Base-by-base conservation (phyloP, 2,329 filamentous ascomycete genomes). In the Trichoderma sp. region DNA sequence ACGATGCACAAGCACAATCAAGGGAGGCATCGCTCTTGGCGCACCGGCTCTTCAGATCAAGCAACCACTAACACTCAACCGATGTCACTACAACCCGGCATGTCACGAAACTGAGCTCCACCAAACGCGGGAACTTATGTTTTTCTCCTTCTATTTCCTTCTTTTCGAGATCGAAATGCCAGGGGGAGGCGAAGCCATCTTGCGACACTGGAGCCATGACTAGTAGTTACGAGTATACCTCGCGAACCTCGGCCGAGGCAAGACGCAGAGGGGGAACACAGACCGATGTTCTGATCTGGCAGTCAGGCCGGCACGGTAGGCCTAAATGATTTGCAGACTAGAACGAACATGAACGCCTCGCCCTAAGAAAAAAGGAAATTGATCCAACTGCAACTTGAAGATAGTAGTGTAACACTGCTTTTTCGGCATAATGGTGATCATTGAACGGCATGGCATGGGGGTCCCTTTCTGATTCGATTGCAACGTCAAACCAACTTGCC, bases 101-200 rank as follows among this genome's bases (percentile, higher is more conserved):
- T n/a, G 60, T 21, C 71, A 73, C 41, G 71, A 63, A 29, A 29
- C 41, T 14, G 29, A 56, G 71, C 71, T 65, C 71, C 71, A 73
- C 71, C 71, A 14, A 73, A 73, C 71, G 38, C 45, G 60, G 71
- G 71, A 73, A 73, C 71, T 73, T 64, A 16, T 73, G 71, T 56
- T 64, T 56, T 33, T 56, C 31, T 24, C 12, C 35, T 27, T 65
- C 62, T 65, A 24, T 41, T 27, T 65, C 27, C 29, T 65, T 41
- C 62, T 64, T 60, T 45, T 63, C 29, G 27, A 35, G 60, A 73
- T 65, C 71, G 38, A 64, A 71, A n/a, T 29, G 50, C 60, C 63
- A 45, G 71, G 69, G 60, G 41, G 60, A 27, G 45, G 41, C 59
- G 71, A 64, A 72, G 41, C n/a, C 29, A 50, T 50, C 60, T 56